phyloP scores from a whole-genome alignment of 176 grass and related monocot genomes.

The Carex pumila region DNA sequence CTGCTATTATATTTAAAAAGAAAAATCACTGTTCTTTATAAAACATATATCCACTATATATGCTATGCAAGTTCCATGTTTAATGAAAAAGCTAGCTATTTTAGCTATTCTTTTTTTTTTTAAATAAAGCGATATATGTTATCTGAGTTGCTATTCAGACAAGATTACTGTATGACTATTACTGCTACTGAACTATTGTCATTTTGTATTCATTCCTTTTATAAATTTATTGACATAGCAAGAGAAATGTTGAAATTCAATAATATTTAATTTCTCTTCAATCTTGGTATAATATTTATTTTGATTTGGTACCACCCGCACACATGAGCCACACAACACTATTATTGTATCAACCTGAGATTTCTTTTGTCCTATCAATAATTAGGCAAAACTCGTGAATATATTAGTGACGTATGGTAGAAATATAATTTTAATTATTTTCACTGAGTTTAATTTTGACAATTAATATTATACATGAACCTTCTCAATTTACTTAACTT shows the following conservation, averaged over 20 bases:
- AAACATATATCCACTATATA: background rate
- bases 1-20: background rate
- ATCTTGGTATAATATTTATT: background rate
- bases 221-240: background rate
- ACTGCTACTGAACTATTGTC: background rate
- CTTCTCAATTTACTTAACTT: background rate
- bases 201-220: background rate
- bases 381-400: background rate
- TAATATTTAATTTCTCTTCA: background rate
- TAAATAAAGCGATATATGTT: background rate
- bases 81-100: too few relatives aligned
- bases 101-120: too few relatives aligned
- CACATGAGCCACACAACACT: background rate
- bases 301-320: background rate
- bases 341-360: background rate
- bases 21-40: background rate
- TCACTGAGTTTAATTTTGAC: background rate
- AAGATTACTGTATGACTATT: background rate
- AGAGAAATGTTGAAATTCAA: background rate
- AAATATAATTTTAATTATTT: background rate
- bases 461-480: background rate
- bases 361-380: background rate
- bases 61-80: background rate
- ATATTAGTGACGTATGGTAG: background rate
- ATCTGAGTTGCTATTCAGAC: background rate